Evolutionary conservation across 306 rosid species (phyloP).

Genomic region (Cucumis hystrix): DNA sequence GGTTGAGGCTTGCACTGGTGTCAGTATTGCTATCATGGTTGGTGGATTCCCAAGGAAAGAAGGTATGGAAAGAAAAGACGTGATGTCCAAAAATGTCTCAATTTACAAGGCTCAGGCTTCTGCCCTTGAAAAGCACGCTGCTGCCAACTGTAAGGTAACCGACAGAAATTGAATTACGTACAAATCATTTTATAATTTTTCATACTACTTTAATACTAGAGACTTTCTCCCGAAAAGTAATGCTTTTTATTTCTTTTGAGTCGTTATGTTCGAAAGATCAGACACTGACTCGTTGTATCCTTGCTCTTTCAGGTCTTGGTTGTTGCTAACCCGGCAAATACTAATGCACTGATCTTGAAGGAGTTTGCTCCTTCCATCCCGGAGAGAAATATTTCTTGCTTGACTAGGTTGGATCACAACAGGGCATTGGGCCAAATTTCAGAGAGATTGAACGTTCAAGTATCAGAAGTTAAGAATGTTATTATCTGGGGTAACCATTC

Average conservation of each 20-base stretch:
- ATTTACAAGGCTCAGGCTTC: slow-evolving; percentile 96
- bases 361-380: slow-evolving; percentile 95
- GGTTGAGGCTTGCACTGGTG: slow-evolving; percentile 93
- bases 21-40: slow-evolving; percentile 82
- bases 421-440: slow-evolving; percentile 98
- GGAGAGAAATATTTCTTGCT: slow-evolving; percentile 69
- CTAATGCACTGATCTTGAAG: slow-evolving; percentile 95
- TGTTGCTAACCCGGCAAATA: slow-evolving; percentile 98
- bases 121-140: slow-evolving; percentile 85
- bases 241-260: neutral
- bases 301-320: slow-evolving; percentile 66
- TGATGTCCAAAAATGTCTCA: slow-evolving; percentile 88
- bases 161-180: neutral
- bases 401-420: slow-evolving; percentile 94
- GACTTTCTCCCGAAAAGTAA: neutral
- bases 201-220: too few species aligned
- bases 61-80: slow-evolving; percentile 98
- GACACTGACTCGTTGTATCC: neutral
- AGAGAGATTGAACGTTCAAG: slow-evolving; percentile 69
- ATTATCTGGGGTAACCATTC: slow-evolving; percentile 99
- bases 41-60: slow-evolving; percentile 99
- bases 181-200: neutral
- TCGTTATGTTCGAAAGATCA: neutral
- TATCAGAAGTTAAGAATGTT: slow-evolving; percentile 79
- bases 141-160: slow-evolving; percentile 86